These are phyloP conservation scores for Papiliotrema terrestris DNA, from an alignment of 1,284 basidiomycete species.

Conservation along the genomic window DNA sequence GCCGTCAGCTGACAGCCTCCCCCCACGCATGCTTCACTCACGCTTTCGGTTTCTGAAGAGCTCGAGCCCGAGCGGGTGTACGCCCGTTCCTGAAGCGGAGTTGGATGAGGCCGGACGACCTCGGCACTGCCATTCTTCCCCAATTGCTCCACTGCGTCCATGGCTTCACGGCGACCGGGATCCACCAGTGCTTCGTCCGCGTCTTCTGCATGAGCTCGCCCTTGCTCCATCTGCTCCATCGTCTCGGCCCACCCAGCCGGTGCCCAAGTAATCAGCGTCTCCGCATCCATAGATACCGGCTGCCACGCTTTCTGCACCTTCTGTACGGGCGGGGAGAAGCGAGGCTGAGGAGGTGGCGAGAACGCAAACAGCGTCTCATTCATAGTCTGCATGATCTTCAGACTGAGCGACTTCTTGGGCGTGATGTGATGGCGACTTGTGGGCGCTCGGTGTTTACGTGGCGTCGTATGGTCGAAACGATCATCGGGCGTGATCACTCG, in stretches of 20 bases:
- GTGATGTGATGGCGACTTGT: conserved; percentile 22
- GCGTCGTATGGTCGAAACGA: neutral
- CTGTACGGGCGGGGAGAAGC: conserved; percentile 1
- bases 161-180: neutral
- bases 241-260: conserved; percentile 1
- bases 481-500: neutral
- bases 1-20: neutral
- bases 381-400: neutral
- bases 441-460: neutral
- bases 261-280: conserved; percentile 41
- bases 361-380: conserved; percentile 25
- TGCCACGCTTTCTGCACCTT: conserved; percentile 13
- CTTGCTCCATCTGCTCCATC: neutral
- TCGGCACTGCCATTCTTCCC: neutral
- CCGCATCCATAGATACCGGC: conserved; percentile 34
- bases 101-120: neutral
- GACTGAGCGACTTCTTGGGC: conserved; percentile 16
- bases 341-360: conserved; percentile 10
- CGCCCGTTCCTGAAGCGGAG: neutral
- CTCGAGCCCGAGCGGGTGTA: neutral
- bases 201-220: neutral
- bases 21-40: conserved; percentile 3
- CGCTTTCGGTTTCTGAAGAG: conserved; percentile 17
- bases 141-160: neutral
- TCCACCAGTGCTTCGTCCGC: neutral